Evolutionary conservation across 345 rosid genomes (phyloP), one percentile per base, ranked within the genome.

Genomic region (Lenwebbia sp.): DNA sequence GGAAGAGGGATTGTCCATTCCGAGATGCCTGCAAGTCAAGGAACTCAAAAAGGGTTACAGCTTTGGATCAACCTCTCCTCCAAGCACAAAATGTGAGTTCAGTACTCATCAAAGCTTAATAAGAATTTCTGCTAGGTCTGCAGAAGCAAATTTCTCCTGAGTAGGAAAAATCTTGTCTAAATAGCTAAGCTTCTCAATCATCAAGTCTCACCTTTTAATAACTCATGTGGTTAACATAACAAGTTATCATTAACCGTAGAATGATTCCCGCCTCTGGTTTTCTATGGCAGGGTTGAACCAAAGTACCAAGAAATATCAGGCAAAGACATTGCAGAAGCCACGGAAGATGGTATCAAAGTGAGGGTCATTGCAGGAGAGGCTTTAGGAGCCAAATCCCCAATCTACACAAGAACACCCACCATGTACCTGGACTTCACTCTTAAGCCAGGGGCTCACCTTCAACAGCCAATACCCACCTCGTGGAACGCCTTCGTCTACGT

Each of bases 1-100:
- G 98, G 99, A n/a, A 95, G 95, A 89, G 97, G 99, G 87, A 94
- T 96, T 54, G 95, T 96, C 86, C 99, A 96, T 82, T 96, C 99
- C 6, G 99, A 96, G 86, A 96, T 96, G 99, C 99, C 99, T 82
- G 95, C 94, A 49, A 88, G 90, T 25, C 93, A 91, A 50, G 97
- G 98, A 82, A 94, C 94, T 44, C 96, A 95, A 87, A 96, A 92
- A 85, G 98, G 98, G 26, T 88, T 96, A 37, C 98, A 96, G 78
- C 86, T 96, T 54, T 95, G 99, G 99, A 93, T 96, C 90, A 96
- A 96, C 88, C 96, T 96, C 86, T 93, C 99, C 74, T 90, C 95
- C 85, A 90, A 93, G 76, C 87, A 96, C 33, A 95, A 96, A 93
- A 90, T 96, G 98, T 96, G 87, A 91, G 93, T 70, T 84, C 53